Evolutionary conservation across 2,329 filamentous ascomycete species (phyloP).

Genomic region (Aureobasidium pullulans): DNA sequence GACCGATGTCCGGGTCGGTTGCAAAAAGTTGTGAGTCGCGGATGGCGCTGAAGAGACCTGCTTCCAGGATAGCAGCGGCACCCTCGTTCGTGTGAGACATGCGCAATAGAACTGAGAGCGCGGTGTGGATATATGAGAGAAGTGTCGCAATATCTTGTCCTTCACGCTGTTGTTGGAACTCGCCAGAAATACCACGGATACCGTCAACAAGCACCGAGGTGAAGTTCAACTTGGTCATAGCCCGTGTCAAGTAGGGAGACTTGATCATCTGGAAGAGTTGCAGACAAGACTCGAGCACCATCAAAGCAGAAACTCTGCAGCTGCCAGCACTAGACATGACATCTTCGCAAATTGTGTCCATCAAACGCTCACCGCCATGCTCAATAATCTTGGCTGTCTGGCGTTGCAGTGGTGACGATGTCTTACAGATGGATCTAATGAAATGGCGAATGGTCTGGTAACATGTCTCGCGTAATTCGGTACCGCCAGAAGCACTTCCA

Average conservation of each 20-base stretch:
- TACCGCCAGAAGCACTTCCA: slow-evolving; percentile 6
- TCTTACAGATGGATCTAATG: slow-evolving; percentile 1
- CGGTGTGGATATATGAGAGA: slow-evolving; percentile 60
- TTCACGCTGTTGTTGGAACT: slow-evolving; percentile 40
- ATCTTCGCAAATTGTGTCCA: slow-evolving; percentile 88
- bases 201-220: slow-evolving; percentile 84
- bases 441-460: slow-evolving; percentile 59
- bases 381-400: slow-evolving; percentile 50
- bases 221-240: slow-evolving; percentile 80
- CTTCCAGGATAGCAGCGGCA: slow-evolving; percentile 78
- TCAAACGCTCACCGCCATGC: slow-evolving; percentile 69
- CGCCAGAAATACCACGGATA: slow-evolving; percentile 66
- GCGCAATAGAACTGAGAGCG: slow-evolving; percentile 73
- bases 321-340: slow-evolving; percentile 75
- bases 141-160: slow-evolving; percentile 45
- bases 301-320: slow-evolving; percentile 77
- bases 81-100: slow-evolving; percentile 79
- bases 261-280: slow-evolving; percentile 61
- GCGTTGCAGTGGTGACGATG: slow-evolving; percentile 27
- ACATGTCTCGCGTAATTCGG: slow-evolving; percentile 68
- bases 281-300: slow-evolving; percentile 74
- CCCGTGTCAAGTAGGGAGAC: slow-evolving; percentile 68
- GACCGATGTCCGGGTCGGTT: slow-evolving; percentile 85
- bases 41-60: slow-evolving; percentile 75
- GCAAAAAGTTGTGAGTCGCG: slow-evolving; percentile 78